These are phyloP conservation scores for Endocarpon pusillum DNA, from an alignment of 495 filamentous ascomycete species.

Conservation along the genomic window DNA sequence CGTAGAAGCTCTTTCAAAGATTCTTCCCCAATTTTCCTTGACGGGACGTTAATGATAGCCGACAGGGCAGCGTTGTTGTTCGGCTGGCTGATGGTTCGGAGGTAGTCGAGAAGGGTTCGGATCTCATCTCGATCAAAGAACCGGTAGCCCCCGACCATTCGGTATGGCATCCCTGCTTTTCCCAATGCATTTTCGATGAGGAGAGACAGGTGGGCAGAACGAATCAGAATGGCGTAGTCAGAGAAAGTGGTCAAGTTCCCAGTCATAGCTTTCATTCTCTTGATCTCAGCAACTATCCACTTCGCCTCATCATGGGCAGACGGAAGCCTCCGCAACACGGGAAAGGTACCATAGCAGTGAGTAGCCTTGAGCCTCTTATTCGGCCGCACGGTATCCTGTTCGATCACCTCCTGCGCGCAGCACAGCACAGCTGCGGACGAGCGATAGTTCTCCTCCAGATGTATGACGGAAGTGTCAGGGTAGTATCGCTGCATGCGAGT, in stretches of 20 bases:
- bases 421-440: slow-evolving; percentile 81
- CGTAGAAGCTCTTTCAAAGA: slow-evolving; percentile 59
- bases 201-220: slow-evolving; percentile 68
- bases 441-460: slow-evolving; percentile 90
- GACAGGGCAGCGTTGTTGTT: slow-evolving; percentile 76
- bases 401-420: slow-evolving; percentile 69
- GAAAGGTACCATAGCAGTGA: slow-evolving; percentile 63
- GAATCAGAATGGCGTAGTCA: slow-evolving; percentile 75
- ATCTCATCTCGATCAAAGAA: slow-evolving; percentile 93
- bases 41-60: slow-evolving; percentile 72
- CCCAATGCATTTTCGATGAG: slow-evolving; percentile 73
- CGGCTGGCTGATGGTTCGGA: slow-evolving; percentile 71
- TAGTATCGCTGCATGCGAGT: slow-evolving; percentile 60
- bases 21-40: slow-evolving; percentile 64
- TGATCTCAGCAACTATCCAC: slow-evolving; percentile 83
- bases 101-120: slow-evolving; percentile 76
- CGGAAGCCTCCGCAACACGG: slow-evolving; percentile 66
- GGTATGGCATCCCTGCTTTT: slow-evolving; percentile 74
- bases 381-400: slow-evolving; percentile 73
- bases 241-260: slow-evolving; percentile 53
- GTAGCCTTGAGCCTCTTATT: slow-evolving; percentile 64
- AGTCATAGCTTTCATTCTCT: slow-evolving; percentile 49
- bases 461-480: slow-evolving; percentile 58
- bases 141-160: slow-evolving; percentile 80
- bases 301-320: slow-evolving; percentile 57